phyloP scores from a whole-genome alignment of 371 early-diverging fungal species.

The Funneliformis caledonium region DNA sequence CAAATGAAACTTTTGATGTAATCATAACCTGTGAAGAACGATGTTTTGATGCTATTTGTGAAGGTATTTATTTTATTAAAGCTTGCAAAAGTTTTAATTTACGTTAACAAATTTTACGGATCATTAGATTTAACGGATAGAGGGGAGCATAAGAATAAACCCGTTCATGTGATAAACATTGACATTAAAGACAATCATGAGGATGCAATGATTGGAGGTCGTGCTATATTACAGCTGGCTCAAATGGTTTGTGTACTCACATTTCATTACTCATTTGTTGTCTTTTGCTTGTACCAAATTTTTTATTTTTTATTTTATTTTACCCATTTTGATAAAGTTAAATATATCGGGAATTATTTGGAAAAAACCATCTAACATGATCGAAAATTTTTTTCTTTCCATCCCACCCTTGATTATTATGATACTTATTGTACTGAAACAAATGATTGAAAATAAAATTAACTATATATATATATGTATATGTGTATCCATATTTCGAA shows the following conservation, averaged over 20 bases:
- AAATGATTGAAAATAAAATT: constrained; percentile 13
- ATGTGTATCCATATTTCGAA: not conserved
- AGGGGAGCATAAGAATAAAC: constrained; percentile 66
- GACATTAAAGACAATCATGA: constrained; percentile 95
- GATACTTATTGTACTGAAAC: constrained; percentile 40
- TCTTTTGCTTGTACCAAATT: not conserved
- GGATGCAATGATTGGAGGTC: constrained; percentile 87
- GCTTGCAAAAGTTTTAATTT: not conserved
- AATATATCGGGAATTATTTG: not conserved
- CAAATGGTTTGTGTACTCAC: constrained; percentile 53
- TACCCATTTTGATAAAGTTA: not conserved
- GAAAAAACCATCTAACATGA: constrained; percentile 6
- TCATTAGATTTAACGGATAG: constrained; percentile 72
- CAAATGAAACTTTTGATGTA: constrained; percentile 80
- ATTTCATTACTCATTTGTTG: constrained; percentile 39
- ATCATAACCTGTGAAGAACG: constrained; percentile 97
- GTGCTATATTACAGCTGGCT: constrained; percentile 80
- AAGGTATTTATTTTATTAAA: constrained; percentile 59
- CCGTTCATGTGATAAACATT: constrained; percentile 94
- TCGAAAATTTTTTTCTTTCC: constrained; percentile 41
- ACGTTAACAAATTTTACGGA: not conserved
- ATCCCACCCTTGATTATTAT: constrained; percentile 41
- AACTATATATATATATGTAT: no score
- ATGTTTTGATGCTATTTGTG: constrained; percentile 92
- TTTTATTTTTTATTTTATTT: not conserved